Percentiles rank a stretch among this genome's conserved stretches.
phyloP scores from a whole-genome alignment of 257 asterid genomes.

The Lantana camara region DNA sequence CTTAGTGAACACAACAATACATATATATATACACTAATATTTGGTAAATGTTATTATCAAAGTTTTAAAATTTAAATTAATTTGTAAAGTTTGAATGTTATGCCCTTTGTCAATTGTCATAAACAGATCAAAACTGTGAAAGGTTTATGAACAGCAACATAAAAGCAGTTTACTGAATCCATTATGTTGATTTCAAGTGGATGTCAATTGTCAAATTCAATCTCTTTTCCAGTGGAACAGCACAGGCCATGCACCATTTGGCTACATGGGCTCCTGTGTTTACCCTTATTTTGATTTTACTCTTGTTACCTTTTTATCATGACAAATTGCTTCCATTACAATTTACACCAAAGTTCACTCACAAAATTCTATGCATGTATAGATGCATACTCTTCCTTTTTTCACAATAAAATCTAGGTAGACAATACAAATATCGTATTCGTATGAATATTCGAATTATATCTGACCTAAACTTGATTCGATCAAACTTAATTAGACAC shows the following conservation, averaged over 20 bases:
- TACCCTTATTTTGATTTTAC: background rate
- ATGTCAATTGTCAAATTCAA: constrained; percentile 10
- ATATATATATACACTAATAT: too few relatives aligned
- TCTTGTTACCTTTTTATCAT: constrained; percentile 22
- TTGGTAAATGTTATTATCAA: too few relatives aligned
- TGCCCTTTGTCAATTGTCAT: too few relatives aligned
- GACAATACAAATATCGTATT: too few relatives aligned
- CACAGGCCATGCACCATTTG: background rate
- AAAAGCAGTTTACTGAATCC: constrained; percentile 14
- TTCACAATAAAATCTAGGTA: too few relatives aligned
- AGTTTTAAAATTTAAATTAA: too few relatives aligned
- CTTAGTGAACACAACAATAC: too few relatives aligned
- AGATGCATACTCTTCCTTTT: too few relatives aligned
- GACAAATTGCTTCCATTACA: constrained; percentile 28
- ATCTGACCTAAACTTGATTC: too few relatives aligned
- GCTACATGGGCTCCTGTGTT: background rate
- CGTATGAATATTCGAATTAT: too few relatives aligned
- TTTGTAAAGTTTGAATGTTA: too few relatives aligned
- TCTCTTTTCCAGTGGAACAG: background rate
- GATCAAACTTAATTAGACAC: too few relatives aligned
- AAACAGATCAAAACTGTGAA: background rate
- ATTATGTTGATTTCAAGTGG: background rate
- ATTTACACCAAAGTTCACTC: constrained; percentile 24
- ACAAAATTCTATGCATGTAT: constrained; percentile 17
- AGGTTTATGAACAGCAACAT: background rate